phyloP scores from a whole-genome alignment of 2,329 filamentous ascomycete genomes.

The Microcyclosporella mali region DNA sequence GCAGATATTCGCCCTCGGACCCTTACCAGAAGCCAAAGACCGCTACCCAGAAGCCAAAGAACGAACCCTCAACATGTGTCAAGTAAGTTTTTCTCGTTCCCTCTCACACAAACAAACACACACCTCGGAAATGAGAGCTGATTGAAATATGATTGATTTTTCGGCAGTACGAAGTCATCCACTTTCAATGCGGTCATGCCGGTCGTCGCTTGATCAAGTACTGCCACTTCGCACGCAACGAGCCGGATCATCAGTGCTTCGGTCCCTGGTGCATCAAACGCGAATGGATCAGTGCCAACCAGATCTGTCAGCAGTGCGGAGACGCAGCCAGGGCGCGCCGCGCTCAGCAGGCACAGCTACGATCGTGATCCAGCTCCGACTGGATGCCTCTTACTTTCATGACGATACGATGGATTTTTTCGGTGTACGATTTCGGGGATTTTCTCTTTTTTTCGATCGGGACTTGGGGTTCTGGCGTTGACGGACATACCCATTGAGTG shows the following conservation, averaged over 20 bases:
- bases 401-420: conserved; percentile 1
- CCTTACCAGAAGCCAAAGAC: not conserved
- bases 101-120: not conserved
- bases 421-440: conserved; percentile 4
- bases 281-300: conserved; percentile 52
- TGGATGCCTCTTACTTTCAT: not conserved
- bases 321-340: conserved; percentile 22
- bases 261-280: conserved; percentile 59
- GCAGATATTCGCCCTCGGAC: not conserved
- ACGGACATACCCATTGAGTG: conserved; percentile 30
- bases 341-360: conserved; percentile 23
- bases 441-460: not conserved
- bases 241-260: conserved; percentile 62
- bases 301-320: conserved; percentile 44
- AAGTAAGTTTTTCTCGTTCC: conserved; percentile 15
- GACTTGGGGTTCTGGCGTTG: conserved; percentile 16
- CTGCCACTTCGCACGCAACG: conserved; percentile 70
- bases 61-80: conserved; percentile 20
- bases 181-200: conserved; percentile 60
- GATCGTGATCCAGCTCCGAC: conserved; percentile 8
- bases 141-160: conserved; percentile 2
- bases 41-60: not conserved
- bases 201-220: conserved; percentile 57
- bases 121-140: not conserved
- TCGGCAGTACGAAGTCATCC: conserved; percentile 58